A percentile compares a stretch with the other conserved stretches of the same genome.
phyloP scores from a whole-genome alignment of 805 yeast species.

The Metschnikowia aberdeeniae region DNA sequence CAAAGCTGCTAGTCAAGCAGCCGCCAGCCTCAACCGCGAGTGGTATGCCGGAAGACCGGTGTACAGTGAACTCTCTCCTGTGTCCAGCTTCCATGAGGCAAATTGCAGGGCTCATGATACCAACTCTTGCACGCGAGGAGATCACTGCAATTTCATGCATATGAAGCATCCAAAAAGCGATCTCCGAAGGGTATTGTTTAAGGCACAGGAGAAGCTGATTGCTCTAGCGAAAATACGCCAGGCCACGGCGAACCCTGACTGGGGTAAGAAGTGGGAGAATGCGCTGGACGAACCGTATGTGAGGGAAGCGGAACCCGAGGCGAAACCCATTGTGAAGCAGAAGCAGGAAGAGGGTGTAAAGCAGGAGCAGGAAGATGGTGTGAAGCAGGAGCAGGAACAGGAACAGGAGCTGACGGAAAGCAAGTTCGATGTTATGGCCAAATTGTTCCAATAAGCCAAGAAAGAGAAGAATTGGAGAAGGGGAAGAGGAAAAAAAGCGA shows the following conservation, averaged over 20 bases:
- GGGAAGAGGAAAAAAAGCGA: no score
- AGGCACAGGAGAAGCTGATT: conserved; percentile 33
- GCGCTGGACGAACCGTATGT: conserved; percentile 10
- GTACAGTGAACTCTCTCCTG: conserved; percentile 75
- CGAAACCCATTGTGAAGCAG: neutral
- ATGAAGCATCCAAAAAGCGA: conserved; percentile 50
- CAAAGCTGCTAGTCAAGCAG: conserved; percentile 57
- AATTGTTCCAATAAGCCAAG: conserved; percentile 8
- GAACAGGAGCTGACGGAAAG: conserved; percentile 1
- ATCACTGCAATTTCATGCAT: conserved; percentile 85
- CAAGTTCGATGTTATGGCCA: conserved; percentile 16
- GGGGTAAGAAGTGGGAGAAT: conserved; percentile 19
- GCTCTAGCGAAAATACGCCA: conserved; percentile 14
- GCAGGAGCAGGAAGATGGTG: neutral
- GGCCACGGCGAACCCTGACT: conserved; percentile 11
- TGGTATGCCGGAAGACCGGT: conserved; percentile 84
- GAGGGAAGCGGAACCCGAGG: neutral
- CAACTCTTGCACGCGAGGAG: conserved; percentile 69
- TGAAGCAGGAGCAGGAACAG: neutral
- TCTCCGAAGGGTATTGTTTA: conserved; percentile 38
- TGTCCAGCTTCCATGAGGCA: conserved; percentile 63
- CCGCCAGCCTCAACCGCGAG: conserved; percentile 60
- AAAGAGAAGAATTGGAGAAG: no score
- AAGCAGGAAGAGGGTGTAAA: neutral
- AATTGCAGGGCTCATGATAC: conserved; percentile 69